Base-by-base conservation (phyloP, 2,329 filamentous ascomycete genomes). In the Colletotrichum orbiculare region DNA sequence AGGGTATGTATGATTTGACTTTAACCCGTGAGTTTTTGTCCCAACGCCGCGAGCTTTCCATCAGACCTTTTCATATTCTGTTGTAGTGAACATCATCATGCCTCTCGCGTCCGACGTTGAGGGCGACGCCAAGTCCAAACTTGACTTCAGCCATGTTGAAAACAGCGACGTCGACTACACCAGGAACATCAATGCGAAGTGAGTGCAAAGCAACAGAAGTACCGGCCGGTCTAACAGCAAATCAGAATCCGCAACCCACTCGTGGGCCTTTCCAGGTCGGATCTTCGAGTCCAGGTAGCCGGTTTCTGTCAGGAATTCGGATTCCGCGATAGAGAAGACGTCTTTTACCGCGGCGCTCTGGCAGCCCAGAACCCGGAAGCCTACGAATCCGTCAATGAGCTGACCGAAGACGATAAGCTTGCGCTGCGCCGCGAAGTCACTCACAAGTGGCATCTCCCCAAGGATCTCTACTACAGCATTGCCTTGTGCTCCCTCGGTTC, bases 181-280 rank as follows among this genome's bases (percentile, higher is more conserved):
- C 13, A 70, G 69, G 33, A 77, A 78, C 64, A 64, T 76, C 8
- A 73, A 76, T 17, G 74, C 74, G 8, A 76, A 71, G 75, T 73
- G 48, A 35, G 54, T n/a, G 12, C 13, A 8, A 13, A 43, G 13
- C 4, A 12, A 7, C 42, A 8, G 8, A 13, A 8, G 9, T 15
- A 13, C 2, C 11, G 12, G 8, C 42, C 15, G 2, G 4, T 15
- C 42, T 43, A 7, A 43, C 42, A 43, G 13, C 6, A 43, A 8
- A 6, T 15, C 37, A 74, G 73, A 43, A 73, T 74, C 49, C 68
- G 69, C 6, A 74, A 74, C 15, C 73, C 73, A 7, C 70, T 74
- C 2, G 53, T 68, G 8, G 71, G 70, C 1, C 67, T 74, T 6
- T 69, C 71, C 8, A 70, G 63, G 35, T 52, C 68, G 8, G 69